phyloP scores from a whole-genome alignment of 768 basidiomycete genomes.

The Pholiota molesta region DNA sequence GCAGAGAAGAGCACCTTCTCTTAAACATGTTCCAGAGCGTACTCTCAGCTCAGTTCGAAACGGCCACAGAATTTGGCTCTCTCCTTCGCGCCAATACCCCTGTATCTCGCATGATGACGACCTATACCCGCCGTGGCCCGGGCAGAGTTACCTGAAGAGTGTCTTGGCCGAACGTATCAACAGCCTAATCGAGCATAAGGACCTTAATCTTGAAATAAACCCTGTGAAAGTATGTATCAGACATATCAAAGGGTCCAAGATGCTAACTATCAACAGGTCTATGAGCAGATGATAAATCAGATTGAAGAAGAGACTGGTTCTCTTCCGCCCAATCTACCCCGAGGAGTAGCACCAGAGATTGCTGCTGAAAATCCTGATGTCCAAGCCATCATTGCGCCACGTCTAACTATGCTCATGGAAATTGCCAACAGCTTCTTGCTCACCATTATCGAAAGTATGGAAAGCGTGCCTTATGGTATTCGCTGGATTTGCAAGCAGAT shows the following conservation, averaged over 20 bases:
- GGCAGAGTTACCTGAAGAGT: constrained; percentile 99
- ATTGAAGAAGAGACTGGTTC: constrained; percentile 97
- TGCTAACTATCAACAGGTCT: constrained; percentile 61
- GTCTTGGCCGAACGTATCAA: constrained; percentile 98
- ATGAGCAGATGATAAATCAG: constrained; percentile 99
- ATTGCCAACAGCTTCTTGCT: constrained; percentile 97
- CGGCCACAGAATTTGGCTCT: constrained; percentile 98
- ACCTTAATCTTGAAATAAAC: constrained; percentile 98
- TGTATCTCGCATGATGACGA: constrained; percentile 99
- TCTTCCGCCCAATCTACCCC: constrained; percentile 87
- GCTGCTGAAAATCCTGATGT: constrained; percentile 95
- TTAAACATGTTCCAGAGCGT: constrained; percentile 99
- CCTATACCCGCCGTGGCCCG: constrained; percentile 97
- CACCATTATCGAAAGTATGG: constrained; percentile 98
- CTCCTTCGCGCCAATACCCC: constrained; percentile 98
- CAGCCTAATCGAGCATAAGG: constrained; percentile 98
- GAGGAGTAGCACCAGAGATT: constrained; percentile 93
- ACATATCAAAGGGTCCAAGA: not conserved
- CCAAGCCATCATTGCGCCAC: constrained; percentile 96
- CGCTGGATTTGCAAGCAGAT: constrained; percentile 99
- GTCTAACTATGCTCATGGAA: constrained; percentile 99
- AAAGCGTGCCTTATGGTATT: constrained; percentile 98
- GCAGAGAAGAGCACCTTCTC: constrained; percentile 95
- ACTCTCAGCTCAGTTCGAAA: constrained; percentile 98
- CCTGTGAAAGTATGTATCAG: constrained; percentile 79